These are phyloP conservation scores for Erysimum cheiri DNA, from an alignment of 441 rosid genomes.

Conservation along the genomic window DNA sequence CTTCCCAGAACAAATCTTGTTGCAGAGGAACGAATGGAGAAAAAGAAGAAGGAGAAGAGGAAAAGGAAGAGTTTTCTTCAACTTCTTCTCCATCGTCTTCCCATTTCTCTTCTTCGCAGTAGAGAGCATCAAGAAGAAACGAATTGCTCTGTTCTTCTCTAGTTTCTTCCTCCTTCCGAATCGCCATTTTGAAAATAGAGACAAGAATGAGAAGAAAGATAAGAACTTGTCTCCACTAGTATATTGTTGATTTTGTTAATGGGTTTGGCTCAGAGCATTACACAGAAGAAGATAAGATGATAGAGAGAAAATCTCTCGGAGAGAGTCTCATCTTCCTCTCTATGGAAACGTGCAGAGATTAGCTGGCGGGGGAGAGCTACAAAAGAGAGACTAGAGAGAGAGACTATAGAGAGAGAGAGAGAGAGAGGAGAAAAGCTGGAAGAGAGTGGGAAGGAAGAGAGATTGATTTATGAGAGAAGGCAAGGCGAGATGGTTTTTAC, in stretches of 20 bases:
- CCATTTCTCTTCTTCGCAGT: conserved; percentile 84
- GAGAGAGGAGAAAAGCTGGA: conserved; percentile 36
- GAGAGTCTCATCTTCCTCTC: conserved; percentile 41
- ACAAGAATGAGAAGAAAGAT: conserved; percentile 50
- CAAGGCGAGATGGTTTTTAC: conserved; percentile 32
- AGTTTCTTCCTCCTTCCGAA: conserved; percentile 45
- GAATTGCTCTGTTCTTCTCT: conserved; percentile 49
- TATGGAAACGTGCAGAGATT: conserved; percentile 43
- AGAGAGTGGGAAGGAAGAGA: conserved; percentile 30
- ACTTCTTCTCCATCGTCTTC: conserved; percentile 52
- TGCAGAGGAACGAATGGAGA: conserved; percentile 44
- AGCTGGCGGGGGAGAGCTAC: conserved; percentile 38
- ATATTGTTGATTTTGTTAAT: conserved; percentile 8
- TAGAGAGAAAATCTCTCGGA: conserved; percentile 35
- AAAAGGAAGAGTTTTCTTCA: conserved; percentile 44
- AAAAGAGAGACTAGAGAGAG: conserved; percentile 41
- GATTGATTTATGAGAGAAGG: conserved; percentile 45
- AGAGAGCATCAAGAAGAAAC: conserved; percentile 68
- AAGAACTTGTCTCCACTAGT: conserved; percentile 6
- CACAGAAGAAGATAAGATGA: conserved; percentile 36
- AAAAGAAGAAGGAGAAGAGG: conserved; percentile 40
- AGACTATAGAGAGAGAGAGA: conserved; percentile 2
- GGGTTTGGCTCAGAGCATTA: conserved; percentile 36
- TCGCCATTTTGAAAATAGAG: conserved; percentile 53
- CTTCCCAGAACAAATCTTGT: conserved; percentile 82